Conservation (phyloP, 768 basidiomycete genomes). For the Termitomyces sp. region DNA sequence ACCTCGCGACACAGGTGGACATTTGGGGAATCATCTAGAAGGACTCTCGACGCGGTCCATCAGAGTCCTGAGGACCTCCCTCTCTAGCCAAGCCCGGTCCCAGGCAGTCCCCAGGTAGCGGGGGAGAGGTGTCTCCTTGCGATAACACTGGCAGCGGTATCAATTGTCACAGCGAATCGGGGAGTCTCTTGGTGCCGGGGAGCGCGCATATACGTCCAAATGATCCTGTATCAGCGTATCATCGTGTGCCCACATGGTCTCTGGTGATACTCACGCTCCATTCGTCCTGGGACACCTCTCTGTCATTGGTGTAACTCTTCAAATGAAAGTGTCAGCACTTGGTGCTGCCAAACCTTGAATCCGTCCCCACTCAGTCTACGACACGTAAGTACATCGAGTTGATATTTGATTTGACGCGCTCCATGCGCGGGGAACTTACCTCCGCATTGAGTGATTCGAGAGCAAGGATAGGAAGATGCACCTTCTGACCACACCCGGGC, state of each 20-base stretch:
- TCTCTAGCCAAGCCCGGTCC: not conserved
- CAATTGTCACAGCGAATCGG: constrained; percentile 8
- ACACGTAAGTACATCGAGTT: no score
- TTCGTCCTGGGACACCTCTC: not conserved
- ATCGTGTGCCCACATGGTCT: not conserved
- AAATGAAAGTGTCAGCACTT: no score
- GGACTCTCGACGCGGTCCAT: constrained; percentile 1
- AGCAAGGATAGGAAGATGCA: no score
- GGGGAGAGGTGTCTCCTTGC: constrained; percentile 9
- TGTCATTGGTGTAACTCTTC: no score
- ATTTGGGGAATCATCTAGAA: not conserved
- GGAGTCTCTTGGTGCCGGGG: constrained; percentile 12
- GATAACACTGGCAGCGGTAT: not conserved
- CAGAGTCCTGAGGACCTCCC: constrained; percentile 1
- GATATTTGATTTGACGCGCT: no score
- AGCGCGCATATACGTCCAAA: constrained; percentile 4
- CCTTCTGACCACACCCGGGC: no score
- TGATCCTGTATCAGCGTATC: constrained; percentile 14
- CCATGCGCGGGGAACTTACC: no score
- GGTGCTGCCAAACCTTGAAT: no score
- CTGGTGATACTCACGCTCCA: not conserved
- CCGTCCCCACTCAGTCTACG: no score
- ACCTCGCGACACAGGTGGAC: constrained; percentile 2
- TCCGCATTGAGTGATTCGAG: no score
- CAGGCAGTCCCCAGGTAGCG: not conserved